These are phyloP conservation scores for Hyaloperonospora arabidopsidis DNA, from an alignment of 352 stramenopile genomes.

Conservation along the genomic window DNA sequence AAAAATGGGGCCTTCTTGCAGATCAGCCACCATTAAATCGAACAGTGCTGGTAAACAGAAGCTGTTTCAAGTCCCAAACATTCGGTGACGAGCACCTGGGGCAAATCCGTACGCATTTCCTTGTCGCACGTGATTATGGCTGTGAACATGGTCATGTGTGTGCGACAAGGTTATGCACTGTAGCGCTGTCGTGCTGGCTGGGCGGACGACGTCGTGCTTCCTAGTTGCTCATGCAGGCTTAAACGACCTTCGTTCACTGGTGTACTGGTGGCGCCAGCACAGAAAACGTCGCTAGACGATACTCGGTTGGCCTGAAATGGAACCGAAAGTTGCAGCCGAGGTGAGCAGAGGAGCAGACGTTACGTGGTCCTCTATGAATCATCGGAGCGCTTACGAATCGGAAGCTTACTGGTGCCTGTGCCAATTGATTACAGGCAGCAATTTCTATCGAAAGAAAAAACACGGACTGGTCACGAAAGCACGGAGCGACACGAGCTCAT, in stretches of 20 bases:
- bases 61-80: constrained; percentile 80
- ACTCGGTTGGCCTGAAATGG: constrained; percentile 61
- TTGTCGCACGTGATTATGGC: constrained; percentile 64
- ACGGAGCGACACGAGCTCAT: too few relatives aligned
- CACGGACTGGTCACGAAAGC: too few relatives aligned
- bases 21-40: constrained; percentile 75
- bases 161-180: constrained; percentile 82
- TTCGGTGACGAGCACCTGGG: constrained; percentile 90
- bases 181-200: constrained; percentile 70
- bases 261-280: constrained; percentile 9
- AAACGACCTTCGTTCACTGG: constrained; percentile 44
- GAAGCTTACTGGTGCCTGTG: too few relatives aligned
- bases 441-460: too few relatives aligned
- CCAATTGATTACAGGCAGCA: too few relatives aligned
- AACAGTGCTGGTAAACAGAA: constrained; percentile 43
- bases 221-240: constrained; percentile 75
- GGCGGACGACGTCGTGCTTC: constrained; percentile 76
- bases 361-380: too few relatives aligned
- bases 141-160: constrained; percentile 69
- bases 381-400: too few relatives aligned
- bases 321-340: constrained; percentile 76
- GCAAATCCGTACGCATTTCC: constrained; percentile 44
- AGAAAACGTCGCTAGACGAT: constrained; percentile 63
- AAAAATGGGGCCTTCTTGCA: constrained; percentile 79
- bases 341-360: too few relatives aligned